Evolutionary conservation across 2,329 filamentous ascomycete genomes (phyloP).

Genomic region (Fusarium praegraminearum): DNA sequence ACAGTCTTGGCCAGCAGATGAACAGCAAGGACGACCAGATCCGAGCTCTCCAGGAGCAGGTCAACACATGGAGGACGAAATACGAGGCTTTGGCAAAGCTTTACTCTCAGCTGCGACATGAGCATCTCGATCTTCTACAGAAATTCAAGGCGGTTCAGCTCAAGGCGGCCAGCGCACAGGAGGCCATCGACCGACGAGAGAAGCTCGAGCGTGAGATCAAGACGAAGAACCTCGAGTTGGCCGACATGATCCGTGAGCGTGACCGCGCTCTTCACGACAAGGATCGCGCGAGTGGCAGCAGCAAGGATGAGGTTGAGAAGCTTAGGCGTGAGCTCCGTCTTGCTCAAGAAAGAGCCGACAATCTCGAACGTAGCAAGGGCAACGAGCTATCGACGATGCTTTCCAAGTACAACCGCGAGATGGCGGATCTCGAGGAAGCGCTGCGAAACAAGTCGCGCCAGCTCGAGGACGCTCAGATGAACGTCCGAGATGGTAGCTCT

Average conservation of each 20-base stretch:
- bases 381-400: conserved; percentile 95
- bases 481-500: conserved; percentile 81
- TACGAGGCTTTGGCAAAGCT: conserved; percentile 97
- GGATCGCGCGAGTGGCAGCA: conserved; percentile 85
- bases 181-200: conserved; percentile 94
- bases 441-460: conserved; percentile 88
- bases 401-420: conserved; percentile 95
- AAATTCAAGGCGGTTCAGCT: conserved; percentile 97
- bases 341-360: conserved; percentile 91
- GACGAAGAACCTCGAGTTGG: conserved; percentile 98
- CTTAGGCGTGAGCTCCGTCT: conserved; percentile 92
- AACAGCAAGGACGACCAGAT: conserved; percentile 95
- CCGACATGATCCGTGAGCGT: conserved; percentile 97
- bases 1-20: conserved; percentile 86
- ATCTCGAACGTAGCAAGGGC: conserved; percentile 91
- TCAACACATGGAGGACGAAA: conserved; percentile 97
- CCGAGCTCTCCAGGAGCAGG: conserved; percentile 90
- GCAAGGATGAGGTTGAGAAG: conserved; percentile 95
- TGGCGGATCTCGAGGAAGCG: conserved; percentile 95
- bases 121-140: conserved; percentile 93
- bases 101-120: conserved; percentile 94
- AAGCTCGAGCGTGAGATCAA: conserved; percentile 98
- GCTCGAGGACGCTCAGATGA: conserved; percentile 84
- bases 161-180: conserved; percentile 96
- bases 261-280: conserved; percentile 94